Evolutionary conservation across 2,329 filamentous ascomycete species (phyloP).

Genomic region (Diplodia seriata): DNA sequence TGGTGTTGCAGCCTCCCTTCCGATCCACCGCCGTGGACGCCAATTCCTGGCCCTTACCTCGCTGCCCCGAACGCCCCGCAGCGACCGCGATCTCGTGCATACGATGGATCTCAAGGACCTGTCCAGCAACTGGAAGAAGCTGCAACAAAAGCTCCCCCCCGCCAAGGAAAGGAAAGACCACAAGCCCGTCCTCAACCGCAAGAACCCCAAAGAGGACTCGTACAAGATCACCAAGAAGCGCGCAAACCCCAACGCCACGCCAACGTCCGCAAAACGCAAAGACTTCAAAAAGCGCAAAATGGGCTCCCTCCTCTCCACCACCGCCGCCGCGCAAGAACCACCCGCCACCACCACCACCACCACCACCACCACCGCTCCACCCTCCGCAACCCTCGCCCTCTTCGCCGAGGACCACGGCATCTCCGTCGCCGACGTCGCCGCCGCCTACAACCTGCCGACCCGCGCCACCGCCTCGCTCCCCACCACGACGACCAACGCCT

Average conservation of each 20-base stretch:
- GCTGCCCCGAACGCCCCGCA: neutral
- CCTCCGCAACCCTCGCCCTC: slow-evolving; percentile 63
- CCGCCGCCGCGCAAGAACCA: slow-evolving; percentile 51
- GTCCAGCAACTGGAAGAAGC: slow-evolving; percentile 76
- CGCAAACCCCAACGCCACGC: slow-evolving; percentile 36
- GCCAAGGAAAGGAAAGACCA: slow-evolving; percentile 40
- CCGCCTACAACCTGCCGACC: slow-evolving; percentile 62
- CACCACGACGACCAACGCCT: slow-evolving; percentile 47
- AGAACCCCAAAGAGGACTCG: slow-evolving; percentile 33
- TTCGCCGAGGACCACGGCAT: slow-evolving; percentile 69
- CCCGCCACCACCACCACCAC: slow-evolving; percentile 40
- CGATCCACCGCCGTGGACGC: neutral
- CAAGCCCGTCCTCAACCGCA: slow-evolving; percentile 45
- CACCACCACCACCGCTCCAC: slow-evolving; percentile 37
- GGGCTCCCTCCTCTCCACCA: slow-evolving; percentile 53
- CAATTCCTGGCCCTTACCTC: neutral
- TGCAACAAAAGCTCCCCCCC: slow-evolving; percentile 64
- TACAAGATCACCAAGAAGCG: slow-evolving; percentile 47
- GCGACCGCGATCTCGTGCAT: slow-evolving; percentile 18
- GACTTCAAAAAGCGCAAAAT: slow-evolving; percentile 55
- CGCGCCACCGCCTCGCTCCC: slow-evolving; percentile 59
- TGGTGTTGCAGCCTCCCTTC: neutral
- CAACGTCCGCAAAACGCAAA: slow-evolving; percentile 34
- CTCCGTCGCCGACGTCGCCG: slow-evolving; percentile 61
- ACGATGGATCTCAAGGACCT: slow-evolving; percentile 51